Evolutionary conservation across 73 alveolate genomes (phyloP).

Genomic region (Tetrahymena malaccensis): DNA sequence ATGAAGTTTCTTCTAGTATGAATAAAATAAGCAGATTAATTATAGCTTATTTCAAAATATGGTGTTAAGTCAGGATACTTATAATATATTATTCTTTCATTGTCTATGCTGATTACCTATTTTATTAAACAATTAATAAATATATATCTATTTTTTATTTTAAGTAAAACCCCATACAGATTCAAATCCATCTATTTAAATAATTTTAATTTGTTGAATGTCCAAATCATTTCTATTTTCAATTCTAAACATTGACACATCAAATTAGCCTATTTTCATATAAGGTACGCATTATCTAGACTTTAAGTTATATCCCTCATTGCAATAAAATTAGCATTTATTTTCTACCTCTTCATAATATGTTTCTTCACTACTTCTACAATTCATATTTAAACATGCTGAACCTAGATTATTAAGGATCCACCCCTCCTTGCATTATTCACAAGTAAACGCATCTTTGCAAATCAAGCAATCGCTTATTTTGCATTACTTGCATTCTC

Average conservation of each 20-base stretch:
- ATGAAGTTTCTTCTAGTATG: neutral
- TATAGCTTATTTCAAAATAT: neutral
- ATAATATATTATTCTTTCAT: neutral
- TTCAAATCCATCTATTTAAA: neutral
- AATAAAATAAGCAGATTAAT: neutral
- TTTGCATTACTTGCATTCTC: neutral
- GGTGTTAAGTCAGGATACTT: neutral
- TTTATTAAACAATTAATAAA: too few species aligned
- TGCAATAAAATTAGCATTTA: neutral
- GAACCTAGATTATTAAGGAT: neutral
- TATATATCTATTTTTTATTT: too few species aligned
- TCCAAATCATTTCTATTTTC: neutral
- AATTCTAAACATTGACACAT: neutral
- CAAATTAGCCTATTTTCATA: neutral
- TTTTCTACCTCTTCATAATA: neutral
- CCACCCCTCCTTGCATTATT: neutral
- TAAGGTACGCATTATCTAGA: neutral
- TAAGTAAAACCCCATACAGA: neutral
- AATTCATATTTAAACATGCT: neutral
- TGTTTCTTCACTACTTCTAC: neutral
- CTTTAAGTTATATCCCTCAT: neutral
- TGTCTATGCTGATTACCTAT: neutral
- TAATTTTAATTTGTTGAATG: too few species aligned
- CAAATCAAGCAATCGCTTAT: neutral
- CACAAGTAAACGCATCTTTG: neutral